Evolutionary conservation across 768 basidiomycete species (phyloP).

Genomic region (Infundibulicybe gibba): DNA sequence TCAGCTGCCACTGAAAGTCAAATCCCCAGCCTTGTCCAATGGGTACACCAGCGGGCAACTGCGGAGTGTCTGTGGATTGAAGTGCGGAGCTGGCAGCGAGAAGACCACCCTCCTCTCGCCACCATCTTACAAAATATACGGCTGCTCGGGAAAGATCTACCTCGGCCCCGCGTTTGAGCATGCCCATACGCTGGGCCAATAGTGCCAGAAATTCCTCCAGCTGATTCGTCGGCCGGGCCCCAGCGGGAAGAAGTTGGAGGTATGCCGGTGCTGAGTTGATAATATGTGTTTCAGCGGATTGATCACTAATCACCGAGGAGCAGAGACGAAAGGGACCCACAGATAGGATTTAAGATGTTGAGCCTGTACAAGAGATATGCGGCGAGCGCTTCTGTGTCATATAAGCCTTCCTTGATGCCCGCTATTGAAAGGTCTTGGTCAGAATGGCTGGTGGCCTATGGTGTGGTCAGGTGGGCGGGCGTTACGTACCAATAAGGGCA

Average conservation of each 20-base stretch:
- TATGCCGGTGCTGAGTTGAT: conserved; percentile 64
- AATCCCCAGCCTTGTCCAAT: conserved; percentile 75
- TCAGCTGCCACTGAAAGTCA: conserved; percentile 70
- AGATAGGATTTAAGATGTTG: conserved; percentile 68
- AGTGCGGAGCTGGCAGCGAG: conserved; percentile 42
- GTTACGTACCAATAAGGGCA: conserved; percentile 82
- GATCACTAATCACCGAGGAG: conserved; percentile 3
- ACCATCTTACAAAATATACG: conserved; percentile 82
- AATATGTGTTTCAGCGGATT: conserved; percentile 2
- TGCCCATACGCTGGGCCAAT: conserved; percentile 75
- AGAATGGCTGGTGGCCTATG: conserved; percentile 12
- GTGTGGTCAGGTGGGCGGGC: conserved; percentile 8
- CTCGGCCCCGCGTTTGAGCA: conserved; percentile 74
- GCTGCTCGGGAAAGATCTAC: conserved; percentile 71
- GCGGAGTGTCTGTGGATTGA: conserved; percentile 7
- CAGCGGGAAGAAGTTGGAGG: conserved; percentile 54
- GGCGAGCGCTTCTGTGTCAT: conserved; percentile 80
- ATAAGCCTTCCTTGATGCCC: conserved; percentile 91
- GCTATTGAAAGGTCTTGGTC: conserved; percentile 41
- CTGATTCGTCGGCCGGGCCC: conserved; percentile 54
- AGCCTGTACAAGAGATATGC: conserved; percentile 85
- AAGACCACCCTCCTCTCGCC: conserved; percentile 73
- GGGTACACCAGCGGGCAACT: conserved; percentile 2
- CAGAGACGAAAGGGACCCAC: conserved; percentile 43
- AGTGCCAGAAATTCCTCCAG: conserved; percentile 62